phyloP scores from a whole-genome alignment of 768 basidiomycete species.

The Ramaria rubella region DNA sequence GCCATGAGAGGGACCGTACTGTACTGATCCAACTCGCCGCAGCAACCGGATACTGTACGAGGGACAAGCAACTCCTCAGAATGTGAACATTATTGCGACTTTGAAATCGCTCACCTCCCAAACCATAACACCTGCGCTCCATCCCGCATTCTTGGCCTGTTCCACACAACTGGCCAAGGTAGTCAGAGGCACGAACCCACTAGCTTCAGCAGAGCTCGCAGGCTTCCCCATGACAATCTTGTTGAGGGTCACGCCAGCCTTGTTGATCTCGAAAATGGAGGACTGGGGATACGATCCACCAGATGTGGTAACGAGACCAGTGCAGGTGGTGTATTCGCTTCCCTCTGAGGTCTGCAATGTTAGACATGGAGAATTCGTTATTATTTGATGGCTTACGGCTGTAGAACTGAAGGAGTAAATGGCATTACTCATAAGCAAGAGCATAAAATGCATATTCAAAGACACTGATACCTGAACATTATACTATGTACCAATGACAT shows the following conservation, averaged over 20 bases:
- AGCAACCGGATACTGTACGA: conserved; percentile 8
- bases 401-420: conserved; percentile 10
- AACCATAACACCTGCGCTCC: conserved; percentile 34
- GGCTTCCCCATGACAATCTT: conserved; percentile 37
- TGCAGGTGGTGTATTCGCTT: conserved; percentile 14
- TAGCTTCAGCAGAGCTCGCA: conserved; percentile 18
- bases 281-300: conserved; percentile 25
- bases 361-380: background rate
- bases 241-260: conserved; percentile 24
- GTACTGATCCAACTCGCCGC: conserved; percentile 12
- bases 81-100: background rate
- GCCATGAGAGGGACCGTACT: conserved; percentile 11
- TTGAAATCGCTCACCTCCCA: conserved; percentile 10
- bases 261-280: conserved; percentile 28
- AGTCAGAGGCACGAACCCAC: conserved; percentile 20
- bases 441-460: background rate
- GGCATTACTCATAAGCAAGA: background rate
- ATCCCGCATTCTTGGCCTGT: conserved; percentile 24
- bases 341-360: conserved; percentile 1
- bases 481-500: background rate
- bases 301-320: conserved; percentile 20
- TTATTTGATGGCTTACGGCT: conserved; percentile 10
- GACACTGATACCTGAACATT: background rate
- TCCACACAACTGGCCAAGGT: conserved; percentile 23
- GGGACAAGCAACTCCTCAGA: background rate